Percentiles rank a stretch among this genome's conserved stretches.
Evolutionary conservation across 352 stramenopile species (phyloP).

Genomic region (Pythium brachiatum): DNA sequence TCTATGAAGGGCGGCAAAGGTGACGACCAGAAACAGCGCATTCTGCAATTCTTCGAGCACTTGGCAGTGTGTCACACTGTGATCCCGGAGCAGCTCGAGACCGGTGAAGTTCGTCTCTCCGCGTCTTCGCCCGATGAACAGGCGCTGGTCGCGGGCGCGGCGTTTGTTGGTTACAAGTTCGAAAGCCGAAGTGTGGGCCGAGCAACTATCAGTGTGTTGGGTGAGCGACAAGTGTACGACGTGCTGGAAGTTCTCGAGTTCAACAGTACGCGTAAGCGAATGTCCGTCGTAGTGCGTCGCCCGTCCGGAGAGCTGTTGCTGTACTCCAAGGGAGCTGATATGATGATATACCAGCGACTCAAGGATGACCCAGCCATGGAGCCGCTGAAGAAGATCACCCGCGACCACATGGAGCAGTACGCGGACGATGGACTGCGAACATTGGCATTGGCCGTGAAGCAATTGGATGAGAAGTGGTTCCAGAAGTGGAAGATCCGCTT

Average conservation of each 20-base stretch:
- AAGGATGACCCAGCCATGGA: conserved; percentile 47
- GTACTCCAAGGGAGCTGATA: conserved; percentile 92
- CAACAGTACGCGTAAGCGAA: conserved; percentile 75
- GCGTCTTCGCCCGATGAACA: conserved; percentile 86
- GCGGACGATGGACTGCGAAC: conserved; percentile 84
- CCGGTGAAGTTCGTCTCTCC: conserved; percentile 58
- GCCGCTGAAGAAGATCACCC: conserved; percentile 53
- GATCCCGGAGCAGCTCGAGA: conserved; percentile 69
- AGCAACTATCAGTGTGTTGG: conserved; percentile 45
- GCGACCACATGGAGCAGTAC: conserved; percentile 81
- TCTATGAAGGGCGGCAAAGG: conserved; percentile 50
- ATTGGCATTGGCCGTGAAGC: conserved; percentile 73
- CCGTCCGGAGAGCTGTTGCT: conserved; percentile 55
- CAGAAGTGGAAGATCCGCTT: conserved; percentile 70
- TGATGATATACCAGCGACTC: conserved; percentile 88
- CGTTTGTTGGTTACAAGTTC: conserved; percentile 73
- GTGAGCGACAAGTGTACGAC: conserved; percentile 49
- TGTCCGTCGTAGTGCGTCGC: conserved; percentile 67
- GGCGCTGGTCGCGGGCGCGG: conserved; percentile 70
- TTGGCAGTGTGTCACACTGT: conserved; percentile 84
- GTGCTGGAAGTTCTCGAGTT: conserved; percentile 78
- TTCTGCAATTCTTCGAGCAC: conserved; percentile 81
- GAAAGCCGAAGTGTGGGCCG: conserved; percentile 52
- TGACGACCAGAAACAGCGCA: conserved; percentile 44
- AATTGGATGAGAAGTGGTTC: conserved; percentile 67